These are phyloP conservation scores for Kluyveromyces nonfermentans DNA, from an alignment of 805 yeast genomes.

Conservation along the genomic window DNA sequence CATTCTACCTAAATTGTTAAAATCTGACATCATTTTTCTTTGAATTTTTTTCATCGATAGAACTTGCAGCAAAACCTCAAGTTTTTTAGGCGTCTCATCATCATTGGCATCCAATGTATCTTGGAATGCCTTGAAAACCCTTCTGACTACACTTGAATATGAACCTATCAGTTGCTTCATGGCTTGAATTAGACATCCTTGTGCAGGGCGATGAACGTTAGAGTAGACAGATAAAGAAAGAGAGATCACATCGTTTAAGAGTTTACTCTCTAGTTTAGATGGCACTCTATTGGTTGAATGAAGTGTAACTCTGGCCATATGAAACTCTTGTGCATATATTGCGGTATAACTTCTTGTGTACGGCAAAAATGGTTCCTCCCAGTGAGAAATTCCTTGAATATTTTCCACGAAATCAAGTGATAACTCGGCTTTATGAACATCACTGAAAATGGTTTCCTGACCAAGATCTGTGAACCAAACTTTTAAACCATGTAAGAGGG, in stretches of 20 bases:
- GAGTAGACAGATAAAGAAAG: conserved; percentile 63
- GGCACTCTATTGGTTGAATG: conserved; percentile 68
- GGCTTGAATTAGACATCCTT: conserved; percentile 53
- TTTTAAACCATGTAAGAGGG: conserved; percentile 52
- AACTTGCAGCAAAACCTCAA: conserved; percentile 56
- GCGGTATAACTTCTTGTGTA: conserved; percentile 74
- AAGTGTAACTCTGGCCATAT: conserved; percentile 60
- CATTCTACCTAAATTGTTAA: conserved; percentile 39
- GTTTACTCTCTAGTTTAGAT: conserved; percentile 48
- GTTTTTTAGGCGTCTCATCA: conserved; percentile 39
- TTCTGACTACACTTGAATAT: conserved; percentile 43
- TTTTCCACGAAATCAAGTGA: conserved; percentile 48
- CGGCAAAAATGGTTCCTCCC: conserved; percentile 40
- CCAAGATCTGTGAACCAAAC: conserved; percentile 81
- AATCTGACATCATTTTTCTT: conserved; percentile 49
- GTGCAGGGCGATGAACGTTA: conserved; percentile 62
- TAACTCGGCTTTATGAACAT: conserved; percentile 44
- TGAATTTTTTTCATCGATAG: conserved; percentile 50
- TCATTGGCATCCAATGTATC: conserved; percentile 42
- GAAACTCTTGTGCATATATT: conserved; percentile 62
- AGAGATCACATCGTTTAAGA: conserved; percentile 57
- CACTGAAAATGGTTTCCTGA: conserved; percentile 50
- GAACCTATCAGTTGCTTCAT: conserved; percentile 64
- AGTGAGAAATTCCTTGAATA: conserved; percentile 53
- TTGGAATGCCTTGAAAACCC: conserved; percentile 33